Conservation (phyloP, 306 rosid genomes). For the Dicorynia guianensis region DNA sequence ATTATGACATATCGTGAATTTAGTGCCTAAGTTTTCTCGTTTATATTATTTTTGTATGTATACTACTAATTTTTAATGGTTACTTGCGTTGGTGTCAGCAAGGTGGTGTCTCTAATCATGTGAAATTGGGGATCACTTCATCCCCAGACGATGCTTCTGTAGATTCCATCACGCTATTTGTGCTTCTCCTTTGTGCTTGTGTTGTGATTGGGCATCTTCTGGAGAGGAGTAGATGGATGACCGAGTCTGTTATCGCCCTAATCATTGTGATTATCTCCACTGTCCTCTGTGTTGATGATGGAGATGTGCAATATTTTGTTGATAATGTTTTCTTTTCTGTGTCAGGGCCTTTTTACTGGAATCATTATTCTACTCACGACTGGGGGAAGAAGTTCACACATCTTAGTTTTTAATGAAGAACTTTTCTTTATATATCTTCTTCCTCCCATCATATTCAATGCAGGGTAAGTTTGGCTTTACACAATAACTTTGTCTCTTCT, state of each 20-base stretch:
- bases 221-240: conserved; percentile 63
- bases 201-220: conserved; percentile 69
- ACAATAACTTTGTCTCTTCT: neutral
- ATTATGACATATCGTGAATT: neutral
- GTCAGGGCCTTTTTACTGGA: conserved; percentile 68
- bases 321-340: conserved; percentile 20
- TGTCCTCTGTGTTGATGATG: neutral
- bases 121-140: conserved; percentile 24
- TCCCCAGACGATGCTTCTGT: conserved; percentile 40
- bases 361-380: conserved; percentile 54
- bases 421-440: conserved; percentile 76
- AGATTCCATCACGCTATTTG: conserved; percentile 57
- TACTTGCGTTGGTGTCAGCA: conserved; percentile 17
- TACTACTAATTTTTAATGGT: neutral
- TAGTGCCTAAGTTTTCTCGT: neutral
- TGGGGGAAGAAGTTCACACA: conserved; percentile 58
- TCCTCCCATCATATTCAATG: conserved; percentile 80
- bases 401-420: conserved; percentile 59
- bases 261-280: conserved; percentile 59
- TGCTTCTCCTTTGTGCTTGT: conserved; percentile 63
- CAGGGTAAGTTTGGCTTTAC: conserved; percentile 61
- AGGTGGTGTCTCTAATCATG: conserved; percentile 17
- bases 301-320: conserved; percentile 8
- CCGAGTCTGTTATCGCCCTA: conserved; percentile 64
- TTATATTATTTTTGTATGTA: neutral